phyloP scores from a whole-genome alignment of 345 rosid species.

The Pugionium cornutum region DNA sequence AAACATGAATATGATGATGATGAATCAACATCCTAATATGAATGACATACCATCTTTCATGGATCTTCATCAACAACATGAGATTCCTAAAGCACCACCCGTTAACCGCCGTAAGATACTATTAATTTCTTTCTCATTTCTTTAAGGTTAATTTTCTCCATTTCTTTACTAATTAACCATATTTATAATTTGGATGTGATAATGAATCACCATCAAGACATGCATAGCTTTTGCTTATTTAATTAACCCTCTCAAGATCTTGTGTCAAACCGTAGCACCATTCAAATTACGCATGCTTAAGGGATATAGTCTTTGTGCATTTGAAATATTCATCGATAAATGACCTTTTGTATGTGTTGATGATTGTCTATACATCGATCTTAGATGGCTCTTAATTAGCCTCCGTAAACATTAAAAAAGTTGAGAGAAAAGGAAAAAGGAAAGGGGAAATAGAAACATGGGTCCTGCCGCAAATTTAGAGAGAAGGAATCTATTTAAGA shows the following conservation, averaged over 20 bases:
- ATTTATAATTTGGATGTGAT: not conserved
- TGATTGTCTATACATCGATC: not conserved
- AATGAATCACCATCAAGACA: slow-evolving; percentile 3
- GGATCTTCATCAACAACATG: slow-evolving; percentile 53
- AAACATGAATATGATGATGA: slow-evolving; percentile 63
- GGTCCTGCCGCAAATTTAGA: slow-evolving; percentile 60
- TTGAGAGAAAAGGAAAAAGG: not conserved
- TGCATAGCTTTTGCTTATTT: slow-evolving; percentile 23
- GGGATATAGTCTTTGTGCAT: not conserved
- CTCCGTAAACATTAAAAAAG: slow-evolving; percentile 7
- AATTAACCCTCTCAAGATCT: slow-evolving; percentile 8
- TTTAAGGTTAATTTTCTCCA: not conserved
- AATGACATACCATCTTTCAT: slow-evolving; percentile 47
- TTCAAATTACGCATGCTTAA: not conserved
- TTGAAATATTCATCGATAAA: not conserved
- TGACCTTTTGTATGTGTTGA: slow-evolving; percentile 7
- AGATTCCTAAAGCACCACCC: slow-evolving; percentile 67
- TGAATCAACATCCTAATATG: slow-evolving; percentile 64
- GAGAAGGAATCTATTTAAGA: slow-evolving; percentile 39
- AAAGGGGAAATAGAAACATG: slow-evolving; percentile 25
- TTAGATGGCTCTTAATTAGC: slow-evolving; percentile 6
- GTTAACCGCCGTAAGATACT: slow-evolving; percentile 79
- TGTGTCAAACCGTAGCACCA: slow-evolving; percentile 18
- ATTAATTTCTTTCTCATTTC: not conserved
- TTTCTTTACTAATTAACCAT: not conserved